Conservation (phyloP, 805 yeast species). For the Danielia oregonensis region DNA sequence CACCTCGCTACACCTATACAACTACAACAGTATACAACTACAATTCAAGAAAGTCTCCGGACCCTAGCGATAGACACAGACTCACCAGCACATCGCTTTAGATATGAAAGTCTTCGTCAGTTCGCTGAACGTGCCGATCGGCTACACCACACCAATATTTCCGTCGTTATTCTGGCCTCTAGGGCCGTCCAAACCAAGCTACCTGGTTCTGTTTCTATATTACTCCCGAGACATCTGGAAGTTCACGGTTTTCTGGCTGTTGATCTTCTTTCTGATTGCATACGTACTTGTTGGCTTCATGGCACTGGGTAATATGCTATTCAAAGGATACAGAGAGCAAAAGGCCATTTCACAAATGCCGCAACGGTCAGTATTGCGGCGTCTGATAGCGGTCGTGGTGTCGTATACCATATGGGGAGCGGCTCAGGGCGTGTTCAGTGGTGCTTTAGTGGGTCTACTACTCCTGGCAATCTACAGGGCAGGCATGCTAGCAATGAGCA, state of each 20-base stretch:
- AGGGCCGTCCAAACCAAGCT: slow-evolving; percentile 32
- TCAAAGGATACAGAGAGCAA: slow-evolving; percentile 17
- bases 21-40: neutral
- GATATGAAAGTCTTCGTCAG: slow-evolving; percentile 33
- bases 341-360: slow-evolving; percentile 1
- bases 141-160: slow-evolving; percentile 73
- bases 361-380: slow-evolving; percentile 4
- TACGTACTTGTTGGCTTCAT: slow-evolving; percentile 62
- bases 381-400: slow-evolving; percentile 40
- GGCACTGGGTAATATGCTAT: slow-evolving; percentile 38
- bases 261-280: slow-evolving; percentile 61
- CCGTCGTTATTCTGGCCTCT: slow-evolving; percentile 81
- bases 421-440: slow-evolving; percentile 64
- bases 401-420: slow-evolving; percentile 53
- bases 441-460: slow-evolving; percentile 74
- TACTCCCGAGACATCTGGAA: slow-evolving; percentile 71
- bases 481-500: slow-evolving; percentile 82
- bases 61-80: neutral
- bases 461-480: slow-evolving; percentile 72
- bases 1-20: neutral
- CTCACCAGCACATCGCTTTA: too few species aligned
- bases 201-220: slow-evolving; percentile 57
- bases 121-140: slow-evolving; percentile 66
- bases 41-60: neutral
- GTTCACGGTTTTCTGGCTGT: slow-evolving; percentile 79